Evolutionary conservation across 768 basidiomycete species (phyloP).

Genomic region (Sarcodon sp.): DNA sequence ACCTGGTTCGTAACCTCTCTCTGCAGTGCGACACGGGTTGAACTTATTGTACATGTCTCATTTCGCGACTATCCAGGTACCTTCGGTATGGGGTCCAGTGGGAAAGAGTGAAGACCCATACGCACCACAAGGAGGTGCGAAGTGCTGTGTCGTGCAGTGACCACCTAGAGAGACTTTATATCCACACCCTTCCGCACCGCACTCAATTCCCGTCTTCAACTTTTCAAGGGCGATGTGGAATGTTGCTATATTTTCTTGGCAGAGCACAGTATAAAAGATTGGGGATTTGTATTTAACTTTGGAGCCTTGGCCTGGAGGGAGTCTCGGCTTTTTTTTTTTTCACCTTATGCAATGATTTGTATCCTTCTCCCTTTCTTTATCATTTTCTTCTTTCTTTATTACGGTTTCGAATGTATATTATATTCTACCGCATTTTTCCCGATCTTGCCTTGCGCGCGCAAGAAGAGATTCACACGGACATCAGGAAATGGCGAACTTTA

Average conservation of each 20-base stretch:
- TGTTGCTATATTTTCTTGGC: neutral
- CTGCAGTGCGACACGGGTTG: neutral
- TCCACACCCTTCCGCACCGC: neutral
- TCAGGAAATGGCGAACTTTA: conserved; percentile 15
- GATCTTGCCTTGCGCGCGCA: neutral
- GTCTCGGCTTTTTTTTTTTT: neutral
- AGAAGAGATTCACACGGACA: conserved; percentile 6
- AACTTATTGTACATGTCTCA: conserved; percentile 7
- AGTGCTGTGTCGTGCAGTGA: conserved; percentile 54
- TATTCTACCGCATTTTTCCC: neutral
- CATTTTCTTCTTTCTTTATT: neutral
- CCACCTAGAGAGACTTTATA: neutral
- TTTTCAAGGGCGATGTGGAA: neutral
- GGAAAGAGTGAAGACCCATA: conserved; percentile 85
- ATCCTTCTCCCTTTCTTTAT: neutral
- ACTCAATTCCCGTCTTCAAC: neutral
- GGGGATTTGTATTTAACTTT: neutral
- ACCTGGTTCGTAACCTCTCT: conserved; percentile 31
- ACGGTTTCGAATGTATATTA: neutral
- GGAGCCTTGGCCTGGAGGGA: neutral
- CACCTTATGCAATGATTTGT: neutral
- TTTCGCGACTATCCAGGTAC: conserved; percentile 40
- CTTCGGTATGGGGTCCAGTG: conserved; percentile 96
- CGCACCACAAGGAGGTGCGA: conserved; percentile 46
- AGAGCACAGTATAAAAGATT: neutral